These are phyloP conservation scores for Acanthamoeba lugdunensis DNA, from an alignment of 208 protist species.

Conservation along the genomic window DNA sequence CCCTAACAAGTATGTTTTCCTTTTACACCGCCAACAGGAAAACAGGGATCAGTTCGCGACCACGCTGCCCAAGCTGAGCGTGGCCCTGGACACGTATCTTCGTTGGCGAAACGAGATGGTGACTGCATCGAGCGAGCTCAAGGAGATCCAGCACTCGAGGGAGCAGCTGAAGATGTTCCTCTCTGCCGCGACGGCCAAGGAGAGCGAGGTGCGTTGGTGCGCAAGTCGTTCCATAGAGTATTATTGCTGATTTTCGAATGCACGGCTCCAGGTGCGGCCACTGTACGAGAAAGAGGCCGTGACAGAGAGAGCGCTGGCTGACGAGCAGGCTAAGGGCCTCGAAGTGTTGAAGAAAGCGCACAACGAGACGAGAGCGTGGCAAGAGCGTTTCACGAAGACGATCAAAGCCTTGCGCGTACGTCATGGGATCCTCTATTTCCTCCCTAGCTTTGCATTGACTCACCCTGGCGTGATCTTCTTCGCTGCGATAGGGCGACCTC, in stretches of 20 bases:
- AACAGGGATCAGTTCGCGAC: neutral
- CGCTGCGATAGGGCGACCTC: neutral
- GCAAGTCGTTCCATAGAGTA: no score
- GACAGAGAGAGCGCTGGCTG: neutral
- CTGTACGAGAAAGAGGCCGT: neutral
- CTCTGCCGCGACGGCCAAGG: neutral
- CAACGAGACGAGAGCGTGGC: neutral
- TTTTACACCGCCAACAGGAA: neutral
- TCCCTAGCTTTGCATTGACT: no score
- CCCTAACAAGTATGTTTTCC: neutral
- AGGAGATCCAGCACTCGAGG: neutral
- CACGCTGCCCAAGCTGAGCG: neutral
- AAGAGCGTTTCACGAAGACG: constrained; percentile 36
- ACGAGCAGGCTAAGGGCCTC: neutral
- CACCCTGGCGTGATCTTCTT: neutral
- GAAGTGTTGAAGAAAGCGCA: constrained; percentile 29
- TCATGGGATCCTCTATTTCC: neutral
- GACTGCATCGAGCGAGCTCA: neutral
- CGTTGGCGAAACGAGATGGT: neutral
- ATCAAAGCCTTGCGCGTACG: constrained; percentile 5
- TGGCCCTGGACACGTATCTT: neutral
- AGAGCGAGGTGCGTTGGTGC: neutral
- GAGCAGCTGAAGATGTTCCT: neutral
- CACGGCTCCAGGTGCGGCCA: neutral
- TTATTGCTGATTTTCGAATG: neutral